These are phyloP conservation scores for Metschnikowia gruessii DNA, from an alignment of 805 yeast genomes.

Conservation along the genomic window DNA sequence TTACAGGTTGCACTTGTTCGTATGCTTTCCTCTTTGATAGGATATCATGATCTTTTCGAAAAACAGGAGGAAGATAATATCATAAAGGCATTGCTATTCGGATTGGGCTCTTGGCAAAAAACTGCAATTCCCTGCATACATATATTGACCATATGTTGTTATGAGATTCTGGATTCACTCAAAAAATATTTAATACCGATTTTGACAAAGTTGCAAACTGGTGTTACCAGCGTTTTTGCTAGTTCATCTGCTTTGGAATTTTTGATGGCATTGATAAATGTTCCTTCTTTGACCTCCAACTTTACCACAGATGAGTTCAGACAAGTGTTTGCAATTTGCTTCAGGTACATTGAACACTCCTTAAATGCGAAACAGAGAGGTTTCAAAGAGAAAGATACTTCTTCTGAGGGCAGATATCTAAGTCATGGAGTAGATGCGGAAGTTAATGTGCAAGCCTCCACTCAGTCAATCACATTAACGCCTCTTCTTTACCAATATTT, in stretches of 20 bases:
- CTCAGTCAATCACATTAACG: constrained; percentile 43
- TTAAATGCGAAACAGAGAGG: constrained; percentile 44
- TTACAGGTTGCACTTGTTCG: constrained; percentile 64
- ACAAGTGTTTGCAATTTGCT: constrained; percentile 79
- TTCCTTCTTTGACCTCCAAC: constrained; percentile 65
- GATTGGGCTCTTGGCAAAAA: constrained; percentile 71
- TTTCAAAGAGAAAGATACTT: constrained; percentile 6
- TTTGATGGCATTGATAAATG: constrained; percentile 58
- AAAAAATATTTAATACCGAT: constrained; percentile 67
- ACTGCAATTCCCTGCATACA: constrained; percentile 78
- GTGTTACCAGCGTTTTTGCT: constrained; percentile 66
- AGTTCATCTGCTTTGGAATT: constrained; percentile 76
- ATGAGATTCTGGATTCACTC: constrained; percentile 72
- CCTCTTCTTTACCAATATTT: constrained; percentile 59
- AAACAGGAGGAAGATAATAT: constrained; percentile 62
- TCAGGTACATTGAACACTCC: constrained; percentile 72
- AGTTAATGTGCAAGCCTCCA: constrained; percentile 55
- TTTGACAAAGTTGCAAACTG: constrained; percentile 68
- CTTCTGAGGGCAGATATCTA: constrained; percentile 1
- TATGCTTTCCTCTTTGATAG: constrained; percentile 58
- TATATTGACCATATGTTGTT: constrained; percentile 72
- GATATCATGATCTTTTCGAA: constrained; percentile 53
- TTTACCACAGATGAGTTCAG: constrained; percentile 75
- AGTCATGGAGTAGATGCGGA: constrained; percentile 46
- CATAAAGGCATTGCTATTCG: constrained; percentile 55